Base-by-base conservation (phyloP, 495 filamentous ascomycete genomes). In the Hypomontagnella monticulosa region DNA sequence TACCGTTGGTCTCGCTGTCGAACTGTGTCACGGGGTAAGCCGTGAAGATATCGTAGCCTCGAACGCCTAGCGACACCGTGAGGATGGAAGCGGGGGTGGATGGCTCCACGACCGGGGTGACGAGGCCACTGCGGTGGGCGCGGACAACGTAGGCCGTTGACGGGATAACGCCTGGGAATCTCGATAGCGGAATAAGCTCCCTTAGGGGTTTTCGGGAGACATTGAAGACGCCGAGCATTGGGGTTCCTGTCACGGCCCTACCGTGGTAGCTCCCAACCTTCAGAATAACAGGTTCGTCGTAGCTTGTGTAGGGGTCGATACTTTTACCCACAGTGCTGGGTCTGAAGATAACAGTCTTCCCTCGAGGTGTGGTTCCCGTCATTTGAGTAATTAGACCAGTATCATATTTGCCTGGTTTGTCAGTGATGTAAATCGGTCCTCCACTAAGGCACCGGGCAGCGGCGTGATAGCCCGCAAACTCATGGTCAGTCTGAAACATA, bases 401-500 rank as follows among this genome's bases (percentile, higher is more conserved):
- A 66, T 96, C 81, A 73, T 98, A 93, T 48, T 90, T 77, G 4
- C 91, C 92, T 0, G 93, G 94, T 9, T 85, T 83, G 69, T 99
- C 95, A 2, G 95, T 98, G 69, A 99, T 91, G 61, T 93, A 97
- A 37, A 99, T 87, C 0, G 94, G 95, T 1, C 95, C 95, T 1
- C 95, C 95, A 49, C 88, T 91, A 8, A 99, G 85, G 74, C 92
- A 97, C 12, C 95, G 84, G 9, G 92, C 93, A 9, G 95, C 93
- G 27, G 91, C 95, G 52, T 99, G 95, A 76, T 93, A 95, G 0
- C 82, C 83, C 1, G 88, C 88, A 66, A 90, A 95, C 1, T 84
- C 79, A 70, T 94, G 91, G 12, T 76, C 74, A 1, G 95, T 97
- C 72, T 99, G 95, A 75, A 99, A 99, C 95, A 99, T 98, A 75